These are phyloP conservation scores for Erysimum cheiranthoides DNA, from an alignment of 345 rosid species.

Conservation along the genomic window DNA sequence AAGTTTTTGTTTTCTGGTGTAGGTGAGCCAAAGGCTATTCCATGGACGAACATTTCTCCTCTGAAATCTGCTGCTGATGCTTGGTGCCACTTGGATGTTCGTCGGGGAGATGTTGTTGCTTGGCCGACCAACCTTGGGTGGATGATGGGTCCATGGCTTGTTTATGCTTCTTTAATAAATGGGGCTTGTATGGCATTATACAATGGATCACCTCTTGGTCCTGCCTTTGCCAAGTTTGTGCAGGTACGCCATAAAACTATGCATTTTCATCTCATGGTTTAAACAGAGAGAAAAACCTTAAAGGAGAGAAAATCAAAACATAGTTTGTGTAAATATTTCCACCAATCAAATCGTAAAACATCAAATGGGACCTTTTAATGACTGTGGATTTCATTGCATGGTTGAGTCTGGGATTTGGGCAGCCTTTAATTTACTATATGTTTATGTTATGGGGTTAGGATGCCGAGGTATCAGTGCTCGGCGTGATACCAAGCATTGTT, in stretches of 20 bases:
- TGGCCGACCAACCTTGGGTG: constrained; percentile 99
- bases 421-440: constrained; percentile 25
- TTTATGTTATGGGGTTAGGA: constrained; percentile 61
- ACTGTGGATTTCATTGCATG: constrained; percentile 17
- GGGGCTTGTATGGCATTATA: constrained; percentile 90
- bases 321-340: constrained; percentile 11
- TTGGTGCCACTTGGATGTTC: constrained; percentile 98
- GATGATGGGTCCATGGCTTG: constrained; percentile 99
- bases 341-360: background rate
- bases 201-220: constrained; percentile 90
- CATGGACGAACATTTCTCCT: constrained; percentile 82
- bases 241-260: constrained; percentile 58
- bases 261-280: constrained; percentile 8
- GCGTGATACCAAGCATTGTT: constrained; percentile 96
- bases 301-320: background rate
- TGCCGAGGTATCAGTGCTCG: constrained; percentile 91
- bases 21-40: constrained; percentile 99
- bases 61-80: constrained; percentile 97
- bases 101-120: constrained; percentile 71
- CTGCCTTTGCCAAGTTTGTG: constrained; percentile 91
- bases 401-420: constrained; percentile 23
- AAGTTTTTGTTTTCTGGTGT: constrained; percentile 44
- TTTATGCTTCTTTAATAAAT: constrained; percentile 87
- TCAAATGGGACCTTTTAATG: background rate
- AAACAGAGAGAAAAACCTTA: background rate